A percentile compares a stretch with the other conserved stretches of the same genome.
phyloP scores from a whole-genome alignment of 2,329 filamentous ascomycete genomes.

The Colletotrichum endophyticum region DNA sequence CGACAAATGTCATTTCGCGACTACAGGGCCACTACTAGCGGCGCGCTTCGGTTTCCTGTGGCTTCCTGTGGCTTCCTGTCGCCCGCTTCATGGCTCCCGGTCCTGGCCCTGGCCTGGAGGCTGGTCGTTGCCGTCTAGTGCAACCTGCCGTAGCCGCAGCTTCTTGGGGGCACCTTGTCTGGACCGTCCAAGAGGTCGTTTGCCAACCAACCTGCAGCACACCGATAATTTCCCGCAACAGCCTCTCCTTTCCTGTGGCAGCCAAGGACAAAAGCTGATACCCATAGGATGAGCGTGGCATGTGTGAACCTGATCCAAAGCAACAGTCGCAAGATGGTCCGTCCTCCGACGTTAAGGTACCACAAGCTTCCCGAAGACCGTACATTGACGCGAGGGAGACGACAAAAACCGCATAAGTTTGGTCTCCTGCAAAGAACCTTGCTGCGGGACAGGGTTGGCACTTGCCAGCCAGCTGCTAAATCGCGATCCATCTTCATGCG shows the following conservation, averaged over 20 bases:
- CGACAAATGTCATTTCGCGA: neutral
- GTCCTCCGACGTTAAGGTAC: neutral
- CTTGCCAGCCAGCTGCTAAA: neutral
- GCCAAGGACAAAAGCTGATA: neutral
- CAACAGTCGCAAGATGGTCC: neutral
- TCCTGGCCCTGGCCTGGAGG: neutral
- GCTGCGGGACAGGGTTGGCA: neutral
- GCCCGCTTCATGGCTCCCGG: neutral
- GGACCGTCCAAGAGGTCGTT: neutral
- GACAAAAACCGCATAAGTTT: neutral
- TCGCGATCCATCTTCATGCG: neutral
- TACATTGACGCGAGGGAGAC: neutral
- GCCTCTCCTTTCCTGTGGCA: neutral
- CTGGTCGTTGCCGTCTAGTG: neutral
- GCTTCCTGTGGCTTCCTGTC: neutral
- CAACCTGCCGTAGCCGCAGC: constrained; percentile 1
- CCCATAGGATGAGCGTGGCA: neutral
- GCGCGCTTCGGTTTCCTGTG: neutral
- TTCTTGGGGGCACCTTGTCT: constrained; percentile 13
- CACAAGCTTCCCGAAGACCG: neutral
- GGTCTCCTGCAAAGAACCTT: neutral
- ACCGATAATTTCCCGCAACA: neutral
- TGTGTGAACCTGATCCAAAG: neutral
- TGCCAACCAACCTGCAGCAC: neutral
- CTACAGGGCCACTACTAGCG: neutral